Conservation (phyloP, 495 filamentous ascomycete species). For the Rhizodiscina lignyota region DNA sequence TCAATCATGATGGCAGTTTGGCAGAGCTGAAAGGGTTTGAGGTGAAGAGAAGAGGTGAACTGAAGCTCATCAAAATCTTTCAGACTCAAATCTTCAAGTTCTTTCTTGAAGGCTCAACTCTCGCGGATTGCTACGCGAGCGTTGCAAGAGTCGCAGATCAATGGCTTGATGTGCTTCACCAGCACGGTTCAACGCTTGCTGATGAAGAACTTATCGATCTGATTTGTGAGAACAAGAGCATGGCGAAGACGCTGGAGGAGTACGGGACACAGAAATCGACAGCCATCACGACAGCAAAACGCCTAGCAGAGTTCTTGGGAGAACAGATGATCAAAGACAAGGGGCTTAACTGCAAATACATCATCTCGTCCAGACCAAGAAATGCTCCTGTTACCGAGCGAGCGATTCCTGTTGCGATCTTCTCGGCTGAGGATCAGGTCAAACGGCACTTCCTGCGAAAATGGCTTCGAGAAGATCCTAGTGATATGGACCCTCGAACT, state of each 20-base stretch:
- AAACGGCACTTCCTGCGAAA: slow-evolving; percentile 84
- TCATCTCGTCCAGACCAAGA: slow-evolving; percentile 77
- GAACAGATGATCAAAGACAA: slow-evolving; percentile 99
- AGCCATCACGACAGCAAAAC: slow-evolving; percentile 94
- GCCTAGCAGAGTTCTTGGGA: slow-evolving; percentile 87
- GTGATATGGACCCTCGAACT: slow-evolving; percentile 74
- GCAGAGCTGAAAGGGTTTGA: slow-evolving; percentile 99
- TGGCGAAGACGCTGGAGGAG: slow-evolving; percentile 90
- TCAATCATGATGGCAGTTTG: slow-evolving; percentile 91
- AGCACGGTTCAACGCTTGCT: slow-evolving; percentile 68
- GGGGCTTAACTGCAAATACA: slow-evolving; percentile 97
- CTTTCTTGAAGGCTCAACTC: slow-evolving; percentile 77
- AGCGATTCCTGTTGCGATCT: slow-evolving; percentile 90
- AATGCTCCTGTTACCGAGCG: slow-evolving; percentile 87
- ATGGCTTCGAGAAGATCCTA: slow-evolving; percentile 89
- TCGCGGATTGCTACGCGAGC: slow-evolving; percentile 75
- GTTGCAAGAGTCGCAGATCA: slow-evolving; percentile 91
- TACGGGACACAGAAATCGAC: slow-evolving; percentile 94
- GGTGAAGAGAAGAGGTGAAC: slow-evolving; percentile 90
- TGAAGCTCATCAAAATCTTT: slow-evolving; percentile 99
- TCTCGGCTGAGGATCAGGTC: slow-evolving; percentile 75
- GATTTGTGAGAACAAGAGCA: slow-evolving; percentile 96
- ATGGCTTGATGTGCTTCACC: slow-evolving; percentile 89
- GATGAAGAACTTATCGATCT: slow-evolving; percentile 97
- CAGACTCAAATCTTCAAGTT: slow-evolving; percentile 99